These are phyloP conservation scores for Phytopythium oedochilum DNA, from an alignment of 352 stramenopile species.

Conservation along the genomic window DNA sequence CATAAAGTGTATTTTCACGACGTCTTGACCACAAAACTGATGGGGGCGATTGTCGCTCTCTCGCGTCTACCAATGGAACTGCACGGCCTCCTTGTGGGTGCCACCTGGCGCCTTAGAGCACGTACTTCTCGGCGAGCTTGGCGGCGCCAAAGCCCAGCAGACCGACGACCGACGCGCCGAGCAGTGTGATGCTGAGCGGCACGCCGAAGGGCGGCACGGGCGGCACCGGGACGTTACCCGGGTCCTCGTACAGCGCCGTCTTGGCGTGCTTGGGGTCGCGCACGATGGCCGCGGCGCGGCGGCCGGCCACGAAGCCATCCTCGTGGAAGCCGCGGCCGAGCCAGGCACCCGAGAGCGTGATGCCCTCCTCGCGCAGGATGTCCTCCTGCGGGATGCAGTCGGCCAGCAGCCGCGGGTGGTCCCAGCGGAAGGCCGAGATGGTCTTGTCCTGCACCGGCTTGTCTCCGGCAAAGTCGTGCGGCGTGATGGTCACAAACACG, in stretches of 20 bases:
- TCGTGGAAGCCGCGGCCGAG: conserved; percentile 84
- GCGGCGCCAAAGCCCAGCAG: conserved; percentile 56
- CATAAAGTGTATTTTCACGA: conserved; percentile 8
- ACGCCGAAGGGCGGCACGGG: conserved; percentile 69
- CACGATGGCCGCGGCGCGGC: conserved; percentile 70
- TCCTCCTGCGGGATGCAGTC: conserved; percentile 85
- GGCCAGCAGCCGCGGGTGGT: conserved; percentile 77
- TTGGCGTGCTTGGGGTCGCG: conserved; percentile 69
- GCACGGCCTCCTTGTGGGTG: no score
- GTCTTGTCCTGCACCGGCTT: conserved; percentile 40
- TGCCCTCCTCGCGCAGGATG: conserved; percentile 80
- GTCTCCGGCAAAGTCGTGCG: conserved; percentile 62
- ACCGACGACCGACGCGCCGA: conserved; percentile 43
- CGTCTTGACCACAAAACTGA: conserved; percentile 1
- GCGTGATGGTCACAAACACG: conserved; percentile 85
- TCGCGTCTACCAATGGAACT: conserved; percentile 4
- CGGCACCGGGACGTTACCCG: conserved; percentile 70
- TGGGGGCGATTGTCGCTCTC: not conserved
- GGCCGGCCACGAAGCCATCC: conserved; percentile 82
- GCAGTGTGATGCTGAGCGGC: conserved; percentile 59
- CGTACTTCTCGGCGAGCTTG: conserved; percentile 52
- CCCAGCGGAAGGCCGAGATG: conserved; percentile 80
- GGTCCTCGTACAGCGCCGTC: conserved; percentile 78
- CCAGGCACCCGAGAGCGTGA: conserved; percentile 79
- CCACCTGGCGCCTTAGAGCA: not conserved